Evolutionary conservation across 306 rosid genomes (phyloP).

Genomic region (Prunus mongolica): DNA sequence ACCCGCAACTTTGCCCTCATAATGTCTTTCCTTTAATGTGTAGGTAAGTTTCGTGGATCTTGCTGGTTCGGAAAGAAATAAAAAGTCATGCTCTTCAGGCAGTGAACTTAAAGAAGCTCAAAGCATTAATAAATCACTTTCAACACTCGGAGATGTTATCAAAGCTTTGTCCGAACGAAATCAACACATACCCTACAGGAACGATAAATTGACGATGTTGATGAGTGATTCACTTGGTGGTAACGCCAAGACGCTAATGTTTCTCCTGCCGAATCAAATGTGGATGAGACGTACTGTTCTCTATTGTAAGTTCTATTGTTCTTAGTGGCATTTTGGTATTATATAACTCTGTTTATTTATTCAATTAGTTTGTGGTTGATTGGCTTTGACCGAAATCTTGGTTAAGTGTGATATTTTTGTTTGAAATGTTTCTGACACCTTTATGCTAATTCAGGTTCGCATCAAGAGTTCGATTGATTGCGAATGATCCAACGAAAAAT

Average conservation of each 20-base stretch:
- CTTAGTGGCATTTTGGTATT: neutral
- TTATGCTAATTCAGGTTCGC: slow-evolving; percentile 58
- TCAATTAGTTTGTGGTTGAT: neutral
- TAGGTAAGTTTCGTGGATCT: slow-evolving; percentile 95
- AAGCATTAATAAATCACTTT: slow-evolving; percentile 90
- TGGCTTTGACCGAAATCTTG: neutral
- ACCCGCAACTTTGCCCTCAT: neutral
- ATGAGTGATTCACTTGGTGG: slow-evolving; percentile 99
- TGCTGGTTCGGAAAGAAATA: slow-evolving; percentile 55
- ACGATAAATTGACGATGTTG: slow-evolving; percentile 87
- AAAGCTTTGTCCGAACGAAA: slow-evolving; percentile 76
- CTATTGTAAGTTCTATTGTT: slow-evolving; percentile 53
- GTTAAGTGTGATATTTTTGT: neutral
- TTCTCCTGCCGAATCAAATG: slow-evolving; percentile 77
- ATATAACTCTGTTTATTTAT: neutral
- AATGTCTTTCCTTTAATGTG: neutral
- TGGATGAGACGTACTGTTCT: slow-evolving; percentile 89
- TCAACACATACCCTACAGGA: slow-evolving; percentile 90
- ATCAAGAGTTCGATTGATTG: slow-evolving; percentile 80
- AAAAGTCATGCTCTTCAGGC: slow-evolving; percentile 67
- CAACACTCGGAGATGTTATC: slow-evolving; percentile 90
- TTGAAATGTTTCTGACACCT: neutral
- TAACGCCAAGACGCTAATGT: slow-evolving; percentile 92
- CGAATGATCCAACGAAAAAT: slow-evolving; percentile 85
- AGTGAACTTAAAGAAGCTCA: slow-evolving; percentile 91